phyloP scores from a whole-genome alignment of 2,329 filamentous ascomycete genomes.

The Stachybotrys elegans region DNA sequence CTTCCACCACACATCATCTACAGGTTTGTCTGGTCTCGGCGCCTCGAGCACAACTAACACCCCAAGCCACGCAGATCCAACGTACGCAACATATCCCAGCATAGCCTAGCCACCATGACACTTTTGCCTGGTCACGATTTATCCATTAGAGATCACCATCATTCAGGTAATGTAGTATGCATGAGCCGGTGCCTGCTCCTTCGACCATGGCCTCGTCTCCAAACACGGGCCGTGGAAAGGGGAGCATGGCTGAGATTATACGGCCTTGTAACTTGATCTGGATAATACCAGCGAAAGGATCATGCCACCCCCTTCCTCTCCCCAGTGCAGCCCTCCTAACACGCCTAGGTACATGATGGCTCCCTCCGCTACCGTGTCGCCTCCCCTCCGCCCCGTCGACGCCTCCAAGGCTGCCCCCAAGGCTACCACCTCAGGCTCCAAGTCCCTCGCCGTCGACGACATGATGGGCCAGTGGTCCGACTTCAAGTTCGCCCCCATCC shows the following conservation, averaged over 20 bases:
- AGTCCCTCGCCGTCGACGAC: constrained; percentile 14
- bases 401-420: constrained; percentile 41
- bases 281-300: constrained; percentile 99
- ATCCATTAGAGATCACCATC: background rate
- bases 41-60: too few relatives aligned
- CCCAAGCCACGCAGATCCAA: too few relatives aligned
- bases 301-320: constrained; percentile 60
- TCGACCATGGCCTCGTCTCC: background rate
- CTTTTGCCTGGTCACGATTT: background rate
- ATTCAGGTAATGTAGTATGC: background rate
- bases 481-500: constrained; percentile 81
- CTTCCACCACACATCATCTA: too few relatives aligned
- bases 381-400: constrained; percentile 44
- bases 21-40: too few relatives aligned
- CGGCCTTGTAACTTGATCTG: constrained; percentile 90
- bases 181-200: background rate
- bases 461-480: constrained; percentile 74
- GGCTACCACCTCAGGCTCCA: constrained; percentile 28
- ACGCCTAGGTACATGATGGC: constrained; percentile 55
- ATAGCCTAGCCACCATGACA: too few relatives aligned
- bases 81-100: too few relatives aligned
- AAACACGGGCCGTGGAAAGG: background rate
- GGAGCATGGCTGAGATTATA: constrained; percentile 67
- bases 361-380: constrained; percentile 63
- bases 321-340: constrained; percentile 20